These are phyloP conservation scores for Middelhovenomyces tepae DNA, from an alignment of 805 yeast genomes.

Conservation along the genomic window DNA sequence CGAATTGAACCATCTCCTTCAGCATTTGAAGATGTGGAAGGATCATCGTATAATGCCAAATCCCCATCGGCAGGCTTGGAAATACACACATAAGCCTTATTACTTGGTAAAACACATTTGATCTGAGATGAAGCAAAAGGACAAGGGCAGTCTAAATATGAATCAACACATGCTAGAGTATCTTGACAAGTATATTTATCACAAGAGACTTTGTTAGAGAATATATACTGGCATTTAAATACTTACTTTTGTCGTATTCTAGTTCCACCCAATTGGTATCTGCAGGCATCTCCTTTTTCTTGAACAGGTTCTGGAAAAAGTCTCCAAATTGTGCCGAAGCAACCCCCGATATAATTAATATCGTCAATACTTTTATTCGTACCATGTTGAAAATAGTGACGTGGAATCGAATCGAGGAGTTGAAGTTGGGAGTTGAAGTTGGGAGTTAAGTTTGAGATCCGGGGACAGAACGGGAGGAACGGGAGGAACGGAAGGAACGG, in stretches of 20 bases:
- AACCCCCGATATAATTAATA: too few relatives aligned
- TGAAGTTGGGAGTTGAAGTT: too few relatives aligned
- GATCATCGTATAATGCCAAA: too few relatives aligned
- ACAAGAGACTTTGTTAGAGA: conserved; percentile 34
- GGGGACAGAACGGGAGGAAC: too few relatives aligned
- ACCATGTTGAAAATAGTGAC: too few relatives aligned
- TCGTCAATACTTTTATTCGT: too few relatives aligned
- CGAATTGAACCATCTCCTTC: too few relatives aligned
- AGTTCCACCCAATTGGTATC: conserved; percentile 20
- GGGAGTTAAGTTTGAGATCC: too few relatives aligned
- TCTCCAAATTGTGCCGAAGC: conserved; percentile 32
- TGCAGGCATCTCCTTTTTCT: conserved; percentile 23
- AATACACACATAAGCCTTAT: conserved; percentile 62
- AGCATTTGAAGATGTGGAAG: too few relatives aligned
- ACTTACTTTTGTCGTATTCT: conserved; percentile 17
- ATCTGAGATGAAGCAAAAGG: conserved; percentile 79
- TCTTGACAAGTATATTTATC: conserved; percentile 69
- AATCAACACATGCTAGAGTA: conserved; percentile 66
- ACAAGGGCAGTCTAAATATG: conserved; percentile 76
- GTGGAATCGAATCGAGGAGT: too few relatives aligned
- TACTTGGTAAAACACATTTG: conserved; percentile 68
- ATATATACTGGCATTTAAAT: neutral
- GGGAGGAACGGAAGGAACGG: too few relatives aligned
- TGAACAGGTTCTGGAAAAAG: conserved; percentile 34
- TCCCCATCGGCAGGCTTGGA: conserved; percentile 60